Percentiles rank a stretch among this genome's conserved stretches.
Conservation (phyloP, 2,329 filamentous ascomycete species). For the Drechslerella coelobrocha region DNA sequence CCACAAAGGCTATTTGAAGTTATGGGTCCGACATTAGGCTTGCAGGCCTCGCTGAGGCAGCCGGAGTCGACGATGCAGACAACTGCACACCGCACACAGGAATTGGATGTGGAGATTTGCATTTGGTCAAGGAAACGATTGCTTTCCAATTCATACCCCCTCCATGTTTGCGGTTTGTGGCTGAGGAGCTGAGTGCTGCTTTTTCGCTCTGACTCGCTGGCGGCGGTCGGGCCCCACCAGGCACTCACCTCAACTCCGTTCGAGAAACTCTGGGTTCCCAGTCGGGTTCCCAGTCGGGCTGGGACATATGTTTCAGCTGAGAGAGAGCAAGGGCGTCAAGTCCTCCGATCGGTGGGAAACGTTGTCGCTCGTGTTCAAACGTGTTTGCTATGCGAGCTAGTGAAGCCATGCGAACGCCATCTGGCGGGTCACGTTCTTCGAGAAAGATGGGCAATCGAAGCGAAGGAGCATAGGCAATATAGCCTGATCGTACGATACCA, state of each 20-base stretch:
- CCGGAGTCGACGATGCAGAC: background rate
- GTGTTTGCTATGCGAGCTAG: conserved; percentile 20
- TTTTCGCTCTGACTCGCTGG: conserved; percentile 5
- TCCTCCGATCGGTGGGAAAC: conserved; percentile 8
- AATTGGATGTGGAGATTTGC: conserved; percentile 39
- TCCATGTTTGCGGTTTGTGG: conserved; percentile 16
- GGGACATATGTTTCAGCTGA: conserved; percentile 42
- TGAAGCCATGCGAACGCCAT: conserved; percentile 35
- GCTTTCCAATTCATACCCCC: background rate
- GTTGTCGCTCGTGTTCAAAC: background rate
- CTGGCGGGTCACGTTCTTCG: conserved; percentile 42
- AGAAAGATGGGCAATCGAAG: conserved; percentile 39
- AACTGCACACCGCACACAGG: conserved; percentile 22
- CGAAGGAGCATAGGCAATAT: conserved; percentile 17
- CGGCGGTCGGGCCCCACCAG: conserved; percentile 9
- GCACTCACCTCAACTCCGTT: background rate
- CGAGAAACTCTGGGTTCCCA: background rate
- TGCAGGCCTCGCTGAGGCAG: conserved; percentile 6
- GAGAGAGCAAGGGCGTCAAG: conserved; percentile 2
- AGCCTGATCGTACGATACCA: conserved; percentile 40
- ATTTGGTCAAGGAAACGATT: background rate
- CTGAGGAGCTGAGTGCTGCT: conserved; percentile 26
- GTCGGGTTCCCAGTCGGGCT: background rate
- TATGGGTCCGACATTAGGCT: background rate
- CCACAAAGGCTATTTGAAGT: background rate